Percentiles rank a stretch among this genome's conserved stretches.
Evolutionary conservation across 352 stramenopile genomes (phyloP).

Genomic region (Peronospora belbahrii): DNA sequence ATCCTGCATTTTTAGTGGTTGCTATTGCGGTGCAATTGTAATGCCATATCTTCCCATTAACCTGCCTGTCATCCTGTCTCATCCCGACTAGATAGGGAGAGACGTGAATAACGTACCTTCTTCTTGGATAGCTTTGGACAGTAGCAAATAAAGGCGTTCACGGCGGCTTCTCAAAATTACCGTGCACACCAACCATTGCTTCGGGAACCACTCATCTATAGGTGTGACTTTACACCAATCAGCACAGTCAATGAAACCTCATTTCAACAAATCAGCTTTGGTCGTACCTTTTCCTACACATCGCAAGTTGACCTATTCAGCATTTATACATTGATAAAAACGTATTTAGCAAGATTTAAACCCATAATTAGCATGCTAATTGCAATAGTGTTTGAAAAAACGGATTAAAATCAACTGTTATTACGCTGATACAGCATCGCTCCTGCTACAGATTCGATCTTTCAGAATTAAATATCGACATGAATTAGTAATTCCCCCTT

Average conservation of each 20-base stretch:
- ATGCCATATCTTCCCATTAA: not conserved
- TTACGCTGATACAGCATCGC: no score
- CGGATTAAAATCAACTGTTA: no score
- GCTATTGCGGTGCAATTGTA: not conserved
- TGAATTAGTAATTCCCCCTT: no score
- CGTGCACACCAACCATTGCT: constrained; percentile 52
- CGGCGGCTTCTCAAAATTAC: constrained; percentile 32
- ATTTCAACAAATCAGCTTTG: constrained; percentile 15
- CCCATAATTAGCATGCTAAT: no score
- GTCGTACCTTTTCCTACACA: not conserved
- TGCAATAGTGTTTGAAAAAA: no score
- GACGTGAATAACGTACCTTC: constrained; percentile 37
- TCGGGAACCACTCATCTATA: constrained; percentile 28
- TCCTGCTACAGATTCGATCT: no score
- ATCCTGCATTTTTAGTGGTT: not conserved
- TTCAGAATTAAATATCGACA: no score
- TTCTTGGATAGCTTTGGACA: constrained; percentile 86
- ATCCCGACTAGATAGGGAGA: constrained; percentile 4
- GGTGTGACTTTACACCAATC: constrained; percentile 26
- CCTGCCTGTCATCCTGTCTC: not conserved
- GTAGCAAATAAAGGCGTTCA: constrained; percentile 59
- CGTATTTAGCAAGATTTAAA: no score
- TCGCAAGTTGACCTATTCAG: no score
- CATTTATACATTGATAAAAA: no score
- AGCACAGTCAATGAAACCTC: not conserved